Conservation (phyloP, 768 basidiomycete species). For the Pleurotus djamor region DNA sequence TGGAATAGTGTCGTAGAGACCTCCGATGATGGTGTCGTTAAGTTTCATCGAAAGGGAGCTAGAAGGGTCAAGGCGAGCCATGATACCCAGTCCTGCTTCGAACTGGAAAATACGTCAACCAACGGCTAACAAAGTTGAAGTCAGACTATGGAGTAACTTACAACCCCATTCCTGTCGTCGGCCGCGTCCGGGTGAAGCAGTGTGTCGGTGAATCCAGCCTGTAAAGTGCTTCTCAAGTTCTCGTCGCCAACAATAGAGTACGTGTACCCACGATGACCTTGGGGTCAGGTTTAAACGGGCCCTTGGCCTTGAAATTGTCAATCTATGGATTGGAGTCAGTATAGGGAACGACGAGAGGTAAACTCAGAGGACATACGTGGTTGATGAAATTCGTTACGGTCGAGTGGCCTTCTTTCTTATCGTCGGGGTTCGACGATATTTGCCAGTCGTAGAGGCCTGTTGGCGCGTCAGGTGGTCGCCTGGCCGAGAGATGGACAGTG, state of each 20-base stretch:
- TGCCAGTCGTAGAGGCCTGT: constrained; percentile 46
- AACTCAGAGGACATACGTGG: constrained; percentile 10
- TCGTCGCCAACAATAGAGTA: background rate
- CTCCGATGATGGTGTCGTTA: constrained; percentile 25
- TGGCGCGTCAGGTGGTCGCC: constrained; percentile 35
- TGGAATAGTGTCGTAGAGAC: constrained; percentile 59
- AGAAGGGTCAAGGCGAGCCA: background rate
- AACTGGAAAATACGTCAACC: background rate
- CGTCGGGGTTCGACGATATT: constrained; percentile 23
- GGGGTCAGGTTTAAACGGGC: background rate
- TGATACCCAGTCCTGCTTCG: background rate
- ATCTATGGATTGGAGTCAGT: background rate
- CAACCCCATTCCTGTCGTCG: background rate
- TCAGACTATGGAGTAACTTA: background rate
- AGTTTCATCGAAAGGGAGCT: constrained; percentile 12
- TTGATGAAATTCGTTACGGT: constrained; percentile 28
- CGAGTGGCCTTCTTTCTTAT: constrained; percentile 27
- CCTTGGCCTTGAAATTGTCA: background rate
- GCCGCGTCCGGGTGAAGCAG: background rate
- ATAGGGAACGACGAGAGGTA: too few species aligned
- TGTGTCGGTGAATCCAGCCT: background rate
- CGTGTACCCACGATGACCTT: background rate
- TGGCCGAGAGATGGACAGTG: constrained; percentile 28
- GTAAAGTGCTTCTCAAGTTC: background rate
- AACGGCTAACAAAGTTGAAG: background rate